These are phyloP conservation scores for Taiwanofungus camphoratus DNA, from an alignment of 1,284 basidiomycete genomes.

Conservation along the genomic window DNA sequence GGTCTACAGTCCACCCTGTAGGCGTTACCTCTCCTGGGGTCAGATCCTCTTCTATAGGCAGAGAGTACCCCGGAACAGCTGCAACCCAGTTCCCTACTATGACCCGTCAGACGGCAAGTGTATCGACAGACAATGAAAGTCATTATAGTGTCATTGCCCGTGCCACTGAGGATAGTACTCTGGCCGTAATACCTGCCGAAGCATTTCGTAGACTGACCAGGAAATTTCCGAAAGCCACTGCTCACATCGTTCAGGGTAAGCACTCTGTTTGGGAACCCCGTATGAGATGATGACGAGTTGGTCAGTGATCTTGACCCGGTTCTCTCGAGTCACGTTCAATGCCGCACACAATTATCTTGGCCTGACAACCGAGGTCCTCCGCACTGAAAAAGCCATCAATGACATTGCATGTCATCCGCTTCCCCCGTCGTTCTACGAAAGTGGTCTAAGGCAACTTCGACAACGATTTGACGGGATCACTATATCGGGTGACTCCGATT, in stretches of 20 bases:
- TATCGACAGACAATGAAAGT: constrained; percentile 18
- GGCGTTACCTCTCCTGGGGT: constrained; percentile 28
- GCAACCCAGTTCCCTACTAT: constrained; percentile 10
- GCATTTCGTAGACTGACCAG: constrained; percentile 91
- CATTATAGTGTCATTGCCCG: constrained; percentile 77
- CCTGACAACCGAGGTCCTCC: constrained; percentile 90
- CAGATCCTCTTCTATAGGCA: constrained; percentile 16
- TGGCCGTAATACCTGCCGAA: constrained; percentile 98
- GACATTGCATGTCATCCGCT: constrained; percentile 94
- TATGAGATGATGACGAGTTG: neutral
- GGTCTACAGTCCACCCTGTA: constrained; percentile 58
- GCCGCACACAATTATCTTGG: constrained; percentile 96
- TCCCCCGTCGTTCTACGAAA: constrained; percentile 87
- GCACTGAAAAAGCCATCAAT: constrained; percentile 96
- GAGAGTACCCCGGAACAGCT: constrained; percentile 12
- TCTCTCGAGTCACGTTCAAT: constrained; percentile 95
- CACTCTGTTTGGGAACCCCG: neutral
- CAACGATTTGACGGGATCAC: constrained; percentile 71
- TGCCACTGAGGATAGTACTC: constrained; percentile 89
- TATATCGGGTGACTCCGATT: constrained; percentile 36
- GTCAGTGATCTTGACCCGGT: constrained; percentile 88
- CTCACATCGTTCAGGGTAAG: constrained; percentile 91
- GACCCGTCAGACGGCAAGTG: constrained; percentile 9
- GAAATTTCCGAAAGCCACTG: constrained; percentile 94
- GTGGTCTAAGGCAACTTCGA: constrained; percentile 86